Base-by-base conservation (phyloP, 1,284 basidiomycete species). In the Tilletia setariae region DNA sequence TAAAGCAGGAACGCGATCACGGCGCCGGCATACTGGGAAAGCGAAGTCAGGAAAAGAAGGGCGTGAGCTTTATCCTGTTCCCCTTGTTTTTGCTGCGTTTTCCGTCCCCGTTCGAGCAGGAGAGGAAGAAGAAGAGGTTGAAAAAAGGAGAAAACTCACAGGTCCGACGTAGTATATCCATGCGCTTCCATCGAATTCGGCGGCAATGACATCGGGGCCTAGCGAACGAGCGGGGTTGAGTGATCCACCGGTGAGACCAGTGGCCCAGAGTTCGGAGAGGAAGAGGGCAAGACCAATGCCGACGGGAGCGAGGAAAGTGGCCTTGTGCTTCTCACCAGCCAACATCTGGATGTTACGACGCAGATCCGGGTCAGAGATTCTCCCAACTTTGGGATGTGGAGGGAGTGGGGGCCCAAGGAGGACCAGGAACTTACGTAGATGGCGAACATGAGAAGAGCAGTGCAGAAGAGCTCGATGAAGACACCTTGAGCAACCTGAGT, bases 301-400 rank as follows among this genome's bases (percentile, higher is more conserved):
- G 70, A 91, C 83, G 2, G 90, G 90, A 23, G 90, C 90, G 70
- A 91, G 87, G 1, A 89, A 89, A 0, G 90, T 91, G 0, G 86
- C 85, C 28, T 85, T 84, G 76, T 90, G 89, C 83, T 91, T 77
- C 47, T 77, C 70, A 7, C 70, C 72, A 25, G 73, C 72, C 67
- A 76, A 61, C 74, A 78, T 78, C 35, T 40, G 35, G 4, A 11
- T 40, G 11, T 40, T n/a, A n/a, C n/a, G 0, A 40, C 35, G 35
- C 35, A 40, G 35, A 40, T n/a, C n/a, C n/a, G n/a, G n/a, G n/a
- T n/a, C n/a, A n/a, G n/a, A n/a, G n/a, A n/a, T n/a, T n/a, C n/a
- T n/a, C n/a, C n/a, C n/a, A n/a, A n/a, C n/a, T n/a, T n/a, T n/a
- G n/a, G n/a, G n/a, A n/a, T n/a, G n/a, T n/a, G n/a, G n/a, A n/a